Evolutionary conservation across 1,284 basidiomycete species (phyloP), one percentile per base, ranked within the genome.

Genomic region (Ustilago curta): DNA sequence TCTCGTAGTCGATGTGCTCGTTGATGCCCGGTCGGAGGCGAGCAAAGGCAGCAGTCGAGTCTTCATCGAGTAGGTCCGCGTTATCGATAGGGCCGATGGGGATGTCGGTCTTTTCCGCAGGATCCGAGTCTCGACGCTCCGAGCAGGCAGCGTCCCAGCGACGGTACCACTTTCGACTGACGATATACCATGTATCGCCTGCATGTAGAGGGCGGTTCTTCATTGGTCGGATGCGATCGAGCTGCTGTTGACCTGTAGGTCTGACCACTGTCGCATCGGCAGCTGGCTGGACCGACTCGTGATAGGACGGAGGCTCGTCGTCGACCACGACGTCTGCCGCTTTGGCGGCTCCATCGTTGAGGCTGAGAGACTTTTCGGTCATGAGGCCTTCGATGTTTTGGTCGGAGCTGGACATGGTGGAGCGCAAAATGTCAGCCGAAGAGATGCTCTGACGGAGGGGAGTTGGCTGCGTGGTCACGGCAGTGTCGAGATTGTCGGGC

Each of bases 141-240:
- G 88, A 88, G 80, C 90, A 91, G 8, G 91, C 91, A 73, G 89
- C 89, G 70, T 88, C 86, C 91, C 92, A 95, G 14, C 89, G 88
- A 54, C 88, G 88, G 86, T 89, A 92, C 94, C 94, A 95, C 14
- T 81, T 77, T 50, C 88, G 85, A 31, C 90, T 88, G 32, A 95
- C 87, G 54, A 95, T 86, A 85, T 90, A 93, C 93, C 93, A 95
- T 3, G 87, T 90, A 58, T 93, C 89, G 42, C 91, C 92, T 18
- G 74, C 64, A 32, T 53, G 57, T 87, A 94, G 89, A 47, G 72
- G 56, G 4, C 54, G 59, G 14, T 75, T 75, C 60, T 67, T 75
- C 67, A 75, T 70, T 8, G 72, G 72, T 29, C 59, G 50, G 18
- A 75, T 67, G 25, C 35, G 43, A n/a, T 60, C 55, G 18, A 75